Evolutionary conservation across 352 stramenopile genomes (phyloP).

Genomic region (Phytophthora sansomeana): DNA sequence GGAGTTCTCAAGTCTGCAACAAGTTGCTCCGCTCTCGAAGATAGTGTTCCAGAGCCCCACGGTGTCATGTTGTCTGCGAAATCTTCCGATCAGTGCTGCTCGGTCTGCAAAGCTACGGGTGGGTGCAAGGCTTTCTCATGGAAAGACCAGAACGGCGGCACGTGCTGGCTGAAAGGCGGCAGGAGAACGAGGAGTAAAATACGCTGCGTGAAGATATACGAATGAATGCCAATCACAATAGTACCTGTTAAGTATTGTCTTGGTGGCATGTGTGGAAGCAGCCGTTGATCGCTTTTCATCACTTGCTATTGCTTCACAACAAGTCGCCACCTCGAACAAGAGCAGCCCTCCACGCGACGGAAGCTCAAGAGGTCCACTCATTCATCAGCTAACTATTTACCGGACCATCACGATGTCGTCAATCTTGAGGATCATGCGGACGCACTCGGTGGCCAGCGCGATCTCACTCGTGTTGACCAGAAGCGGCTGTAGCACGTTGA

Average conservation of each 20-base stretch:
- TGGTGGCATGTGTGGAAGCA: slow-evolving; percentile 14
- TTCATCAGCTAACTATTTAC: slow-evolving; percentile 59
- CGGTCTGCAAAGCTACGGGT: slow-evolving; percentile 33
- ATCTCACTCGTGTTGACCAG: slow-evolving; percentile 98
- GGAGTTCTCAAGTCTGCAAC: slow-evolving; percentile 24
- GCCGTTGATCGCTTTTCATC: slow-evolving; percentile 12
- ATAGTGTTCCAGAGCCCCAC: slow-evolving; percentile 37
- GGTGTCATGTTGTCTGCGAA: slow-evolving; percentile 26
- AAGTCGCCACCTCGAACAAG: slow-evolving; percentile 14
- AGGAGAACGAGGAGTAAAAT: slow-evolving; percentile 30
- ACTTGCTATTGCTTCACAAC: slow-evolving; percentile 5
- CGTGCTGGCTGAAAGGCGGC: slow-evolving; percentile 64
- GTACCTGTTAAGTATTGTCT: slow-evolving; percentile 31
- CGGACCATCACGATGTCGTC: slow-evolving; percentile 98
- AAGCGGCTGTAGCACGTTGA: slow-evolving; percentile 98
- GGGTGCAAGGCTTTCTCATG: slow-evolving; percentile 62
- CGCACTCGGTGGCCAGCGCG: slow-evolving; percentile 97
- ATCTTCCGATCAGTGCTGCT: slow-evolving; percentile 39
- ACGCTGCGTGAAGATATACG: slow-evolving; percentile 13
- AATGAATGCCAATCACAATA: slow-evolving; percentile 35
- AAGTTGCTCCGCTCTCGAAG: slow-evolving; percentile 19
- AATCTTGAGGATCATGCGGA: slow-evolving; percentile 99
- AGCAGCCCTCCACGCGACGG: slow-evolving; percentile 3
- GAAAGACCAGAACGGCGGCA: slow-evolving; percentile 55
- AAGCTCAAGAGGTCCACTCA: slow-evolving; percentile 4